Base-by-base conservation (phyloP, 2,329 filamentous ascomycete genomes). In the Fusarium aywerte region DNA sequence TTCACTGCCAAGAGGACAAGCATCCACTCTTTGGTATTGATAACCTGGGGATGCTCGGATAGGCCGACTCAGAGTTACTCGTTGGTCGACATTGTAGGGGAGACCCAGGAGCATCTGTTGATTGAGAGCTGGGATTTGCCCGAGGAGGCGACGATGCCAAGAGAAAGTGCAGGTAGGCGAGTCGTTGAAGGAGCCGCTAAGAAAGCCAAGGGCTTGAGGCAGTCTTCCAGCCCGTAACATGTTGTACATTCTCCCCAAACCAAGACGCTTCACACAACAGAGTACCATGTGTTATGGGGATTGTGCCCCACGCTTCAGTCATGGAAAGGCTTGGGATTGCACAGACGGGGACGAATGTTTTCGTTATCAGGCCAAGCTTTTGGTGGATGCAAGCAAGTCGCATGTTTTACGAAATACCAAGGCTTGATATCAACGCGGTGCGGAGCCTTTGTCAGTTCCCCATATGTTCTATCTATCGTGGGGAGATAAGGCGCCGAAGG, bases 71-170 rank as follows among this genome's bases (percentile, higher is more conserved):
- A 58, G 44, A 48, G 25, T 45, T 5, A n/a, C 31, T 57, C 43
- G 61, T 45, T 44, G 67, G 54, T 45, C 57, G 64, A 55, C 36
- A 9, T 36, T 58, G 67, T 70, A 67, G 68, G 54, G 54, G 63
- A 58, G 15, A 15, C 10, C 8, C 18, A 63, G 51, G 29, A 57
- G 38, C 27, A 40, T 35, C 55, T 35, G 43, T 58, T 68, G 61
- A 60, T 35, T 61, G 32, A 54, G 58, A 21, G 27, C 38, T 39
- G n/a, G 58, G 36, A 54, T 71, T 70, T 69, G 68, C 45, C 61
- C 68, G 62, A 69, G 47, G 65, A 64, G 65, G 55, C 55, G 44
- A 54, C 33, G 65, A 69, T 70, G 68, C 65, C 65, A 70, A 67
- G 68, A 55, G n/a, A 33, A 45, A 50, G 47, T 35, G 56, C 56